phyloP scores from a whole-genome alignment of 1,284 basidiomycete genomes.

The Rhodotorula sp. region DNA sequence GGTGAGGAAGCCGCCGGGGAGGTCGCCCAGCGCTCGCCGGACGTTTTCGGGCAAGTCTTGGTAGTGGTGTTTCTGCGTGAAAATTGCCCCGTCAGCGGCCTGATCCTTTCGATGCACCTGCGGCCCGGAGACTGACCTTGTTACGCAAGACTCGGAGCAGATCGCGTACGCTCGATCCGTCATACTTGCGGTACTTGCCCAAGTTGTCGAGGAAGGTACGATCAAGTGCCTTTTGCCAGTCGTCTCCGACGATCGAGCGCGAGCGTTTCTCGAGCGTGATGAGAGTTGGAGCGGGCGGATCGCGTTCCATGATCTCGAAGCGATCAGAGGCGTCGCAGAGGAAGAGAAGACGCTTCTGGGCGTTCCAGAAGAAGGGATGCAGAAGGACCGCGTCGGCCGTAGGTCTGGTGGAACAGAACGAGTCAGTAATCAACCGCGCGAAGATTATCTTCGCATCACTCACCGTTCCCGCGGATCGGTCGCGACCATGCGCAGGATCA shows the following conservation, averaged over 20 bases:
- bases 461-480: conserved; percentile 71
- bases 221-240: conserved; percentile 82
- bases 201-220: conserved; percentile 87
- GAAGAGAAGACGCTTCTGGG: conserved; percentile 81
- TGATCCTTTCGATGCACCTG: neutral
- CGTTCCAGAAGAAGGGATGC: conserved; percentile 97
- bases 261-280: conserved; percentile 72
- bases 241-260: conserved; percentile 62
- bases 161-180: conserved; percentile 85
- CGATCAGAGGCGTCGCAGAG: conserved; percentile 95
- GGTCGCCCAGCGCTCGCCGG: conserved; percentile 77
- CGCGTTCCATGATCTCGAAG: conserved; percentile 95
- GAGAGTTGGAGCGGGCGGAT: conserved; percentile 77
- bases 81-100: conserved; percentile 17
- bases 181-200: conserved; percentile 96
- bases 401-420: conserved; percentile 60
- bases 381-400: conserved; percentile 80
- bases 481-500: conserved; percentile 74
- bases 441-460: conserved; percentile 36
- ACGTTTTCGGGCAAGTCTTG: conserved; percentile 90
- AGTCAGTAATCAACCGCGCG: conserved; percentile 1
- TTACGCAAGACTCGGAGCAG: conserved; percentile 88
- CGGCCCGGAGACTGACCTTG: conserved; percentile 62
- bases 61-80: conserved; percentile 87
- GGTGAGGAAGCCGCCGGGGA: conserved; percentile 86